Evolutionary conservation across 345 rosid genomes (phyloP), one percentile per base, ranked within the genome.

Genomic region (Anacardium occidentale): DNA sequence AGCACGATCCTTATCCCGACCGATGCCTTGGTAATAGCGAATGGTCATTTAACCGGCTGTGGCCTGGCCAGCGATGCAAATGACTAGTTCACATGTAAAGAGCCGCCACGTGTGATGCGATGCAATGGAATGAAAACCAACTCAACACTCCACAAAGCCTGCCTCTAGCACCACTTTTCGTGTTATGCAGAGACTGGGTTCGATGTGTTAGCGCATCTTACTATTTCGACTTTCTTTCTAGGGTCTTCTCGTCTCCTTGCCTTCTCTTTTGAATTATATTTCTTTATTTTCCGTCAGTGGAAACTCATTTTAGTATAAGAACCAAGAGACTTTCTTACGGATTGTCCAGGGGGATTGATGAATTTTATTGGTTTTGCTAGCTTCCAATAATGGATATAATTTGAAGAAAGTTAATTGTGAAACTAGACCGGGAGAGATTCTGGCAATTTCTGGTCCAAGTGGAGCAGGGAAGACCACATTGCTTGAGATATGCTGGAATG

Each of bases 381-480:
- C 42, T 29, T 48, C 61, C 18, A 59, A 14, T 21, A 64, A n/a
- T 55, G 22, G 17, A 21, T 64, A 62, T 68, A 69, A 76, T 56
- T 50, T 76, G 72, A 73, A 70, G 25, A 73, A 76, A 65, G 75
- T 76, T 2, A 64, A 32, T n/a, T 76, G 80, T 37, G 80, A 80
- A 48, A 75, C 83, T 34, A 70, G 66, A 66, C 73, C 80, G 47
- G 62, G 77, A 24, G 75, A 80, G 70, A 65, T 80, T n/a, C 53
- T 53, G 70, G 83, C 83, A 4, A 80, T 80, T 69, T 77, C 74
- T 0, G 75, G 83, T 57, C 83, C 77, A 9, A 76, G 83, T 64
- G 79, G 79, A 9, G 80, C 83, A 5, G 80, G 83, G 17, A 80
- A 76, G 67, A 76, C 77, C 62, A 76, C 80, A 13, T 48, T 80